These are phyloP conservation scores for Lycium barbarum DNA, from an alignment of 257 asterid species.

Conservation along the genomic window DNA sequence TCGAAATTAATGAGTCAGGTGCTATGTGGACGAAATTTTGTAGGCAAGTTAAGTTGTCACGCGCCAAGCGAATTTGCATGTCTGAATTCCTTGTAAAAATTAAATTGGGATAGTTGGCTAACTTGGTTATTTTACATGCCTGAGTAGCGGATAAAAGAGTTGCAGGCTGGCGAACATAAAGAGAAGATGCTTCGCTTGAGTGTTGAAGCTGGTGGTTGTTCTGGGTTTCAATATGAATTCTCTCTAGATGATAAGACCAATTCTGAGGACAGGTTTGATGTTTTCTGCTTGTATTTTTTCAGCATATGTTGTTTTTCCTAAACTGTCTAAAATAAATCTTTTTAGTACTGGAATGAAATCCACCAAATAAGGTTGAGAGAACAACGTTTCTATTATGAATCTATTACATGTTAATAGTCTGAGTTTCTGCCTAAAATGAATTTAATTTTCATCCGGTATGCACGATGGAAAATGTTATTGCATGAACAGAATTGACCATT, in stretches of 20 bases:
- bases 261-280: conserved; percentile 75
- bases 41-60: too few relatives aligned
- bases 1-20: too few relatives aligned
- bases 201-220: conserved; percentile 98
- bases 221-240: conserved; percentile 93
- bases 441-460: neutral
- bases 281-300: conserved; percentile 5
- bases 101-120: neutral
- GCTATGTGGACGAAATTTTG: too few relatives aligned
- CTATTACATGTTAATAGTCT: neutral
- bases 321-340: neutral
- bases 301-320: neutral
- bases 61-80: too few relatives aligned
- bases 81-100: conserved; percentile 1
- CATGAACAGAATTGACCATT: neutral
- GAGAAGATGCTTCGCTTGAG: conserved; percentile 82
- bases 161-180: conserved; percentile 72
- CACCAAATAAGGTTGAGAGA: neutral
- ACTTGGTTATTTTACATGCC: conserved; percentile 20
- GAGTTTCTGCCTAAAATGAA: neutral
- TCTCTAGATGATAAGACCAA: conserved; percentile 75
- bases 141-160: conserved; percentile 77
- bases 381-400: neutral
- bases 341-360: neutral
- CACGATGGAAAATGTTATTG: neutral